These are phyloP conservation scores for Colletotrichum tanaceti DNA, from an alignment of 2,329 filamentous ascomycete genomes.

Conservation along the genomic window DNA sequence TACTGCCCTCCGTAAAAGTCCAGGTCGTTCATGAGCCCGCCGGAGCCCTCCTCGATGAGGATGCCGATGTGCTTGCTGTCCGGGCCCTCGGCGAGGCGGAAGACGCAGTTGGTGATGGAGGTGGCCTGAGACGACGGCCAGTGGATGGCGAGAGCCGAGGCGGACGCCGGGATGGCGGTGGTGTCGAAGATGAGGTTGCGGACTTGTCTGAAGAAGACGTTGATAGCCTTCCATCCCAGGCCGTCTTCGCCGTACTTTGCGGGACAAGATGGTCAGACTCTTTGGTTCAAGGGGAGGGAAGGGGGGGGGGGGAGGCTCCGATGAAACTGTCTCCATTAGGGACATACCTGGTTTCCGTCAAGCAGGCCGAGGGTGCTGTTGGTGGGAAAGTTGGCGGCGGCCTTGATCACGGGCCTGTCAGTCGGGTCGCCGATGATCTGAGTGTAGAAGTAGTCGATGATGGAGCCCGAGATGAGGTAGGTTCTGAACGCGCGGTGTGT, in stretches of 20 bases:
- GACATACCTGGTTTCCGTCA: slow-evolving; percentile 53
- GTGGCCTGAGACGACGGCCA: slow-evolving; percentile 76
- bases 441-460: slow-evolving; percentile 83
- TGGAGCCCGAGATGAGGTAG: slow-evolving; percentile 76
- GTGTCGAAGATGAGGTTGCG: slow-evolving; percentile 68
- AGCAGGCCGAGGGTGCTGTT: slow-evolving; percentile 56
- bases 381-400: slow-evolving; percentile 59
- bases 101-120: slow-evolving; percentile 68
- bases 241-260: slow-evolving; percentile 53
- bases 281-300: no score
- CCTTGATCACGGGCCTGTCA: slow-evolving; percentile 66
- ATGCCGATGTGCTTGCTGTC: slow-evolving; percentile 67
- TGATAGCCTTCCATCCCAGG: slow-evolving; percentile 65
- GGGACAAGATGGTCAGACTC: not conserved
- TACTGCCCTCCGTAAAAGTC: slow-evolving; percentile 76
- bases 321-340: no score
- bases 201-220: slow-evolving; percentile 69
- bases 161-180: slow-evolving; percentile 59
- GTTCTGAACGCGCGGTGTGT: slow-evolving; percentile 56
- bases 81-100: slow-evolving; percentile 59
- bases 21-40: slow-evolving; percentile 76
- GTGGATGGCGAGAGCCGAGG: slow-evolving; percentile 67
- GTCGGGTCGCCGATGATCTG: slow-evolving; percentile 79
- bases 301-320: not conserved
- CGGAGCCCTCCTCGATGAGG: slow-evolving; percentile 72